Conservation (phyloP, 2,329 filamentous ascomycete genomes). For the Colletotrichum neosansevieriae region DNA sequence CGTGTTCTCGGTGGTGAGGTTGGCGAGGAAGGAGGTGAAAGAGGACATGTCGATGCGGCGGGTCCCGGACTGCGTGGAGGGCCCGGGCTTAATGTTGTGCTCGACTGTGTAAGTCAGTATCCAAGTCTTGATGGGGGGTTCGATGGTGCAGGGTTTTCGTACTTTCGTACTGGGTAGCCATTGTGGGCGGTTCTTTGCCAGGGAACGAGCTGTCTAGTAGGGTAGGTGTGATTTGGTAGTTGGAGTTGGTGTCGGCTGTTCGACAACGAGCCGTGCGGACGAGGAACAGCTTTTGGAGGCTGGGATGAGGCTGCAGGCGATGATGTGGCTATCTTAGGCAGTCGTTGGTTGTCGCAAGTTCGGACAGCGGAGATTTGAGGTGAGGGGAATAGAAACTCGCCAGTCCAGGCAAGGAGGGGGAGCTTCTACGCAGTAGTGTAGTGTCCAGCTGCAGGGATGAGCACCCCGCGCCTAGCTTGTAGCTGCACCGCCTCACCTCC, state of each 20-base stretch:
- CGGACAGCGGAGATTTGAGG: slow-evolving; percentile 7
- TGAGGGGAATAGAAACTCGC: slow-evolving; percentile 11
- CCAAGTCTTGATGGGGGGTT: background rate
- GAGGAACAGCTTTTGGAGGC: slow-evolving; percentile 8
- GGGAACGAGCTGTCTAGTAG: too few species aligned
- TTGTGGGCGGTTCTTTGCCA: slow-evolving; percentile 46
- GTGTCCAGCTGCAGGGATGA: slow-evolving; percentile 12
- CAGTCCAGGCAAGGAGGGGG: background rate
- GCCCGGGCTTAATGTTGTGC: slow-evolving; percentile 68
- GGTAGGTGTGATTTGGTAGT: background rate
- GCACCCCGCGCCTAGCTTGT: slow-evolving; percentile 13
- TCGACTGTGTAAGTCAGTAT: slow-evolving; percentile 62
- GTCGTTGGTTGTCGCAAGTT: slow-evolving; percentile 38
- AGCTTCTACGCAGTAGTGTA: too few species aligned
- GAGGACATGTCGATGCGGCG: slow-evolving; percentile 74
- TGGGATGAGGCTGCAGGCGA: slow-evolving; percentile 35
- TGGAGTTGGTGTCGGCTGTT: background rate
- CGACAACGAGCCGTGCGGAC: background rate
- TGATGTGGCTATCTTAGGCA: slow-evolving; percentile 36
- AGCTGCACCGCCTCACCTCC: slow-evolving; percentile 19
- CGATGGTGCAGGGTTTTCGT: slow-evolving; percentile 35
- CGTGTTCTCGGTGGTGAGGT: slow-evolving; percentile 56
- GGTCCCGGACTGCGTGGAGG: slow-evolving; percentile 54
- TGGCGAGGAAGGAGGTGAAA: slow-evolving; percentile 69
- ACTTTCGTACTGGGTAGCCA: slow-evolving; percentile 72